phyloP scores from a whole-genome alignment of 257 asterid genomes.

The Anisodus acutangulus region DNA sequence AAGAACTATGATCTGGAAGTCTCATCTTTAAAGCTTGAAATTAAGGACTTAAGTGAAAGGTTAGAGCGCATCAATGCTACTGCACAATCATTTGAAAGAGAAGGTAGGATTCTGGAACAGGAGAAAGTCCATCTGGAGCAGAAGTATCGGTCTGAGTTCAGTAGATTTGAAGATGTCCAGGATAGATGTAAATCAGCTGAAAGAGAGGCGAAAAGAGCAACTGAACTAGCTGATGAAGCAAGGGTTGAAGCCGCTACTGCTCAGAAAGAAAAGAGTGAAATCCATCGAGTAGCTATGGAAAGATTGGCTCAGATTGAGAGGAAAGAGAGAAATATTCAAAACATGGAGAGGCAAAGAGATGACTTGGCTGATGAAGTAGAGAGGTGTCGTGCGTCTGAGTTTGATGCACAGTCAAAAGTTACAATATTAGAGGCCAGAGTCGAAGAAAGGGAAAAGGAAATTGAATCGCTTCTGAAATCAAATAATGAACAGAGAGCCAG shows the following conservation, averaged over 20 bases:
- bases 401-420: slow-evolving; percentile 70
- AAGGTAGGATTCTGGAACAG: slow-evolving; percentile 79
- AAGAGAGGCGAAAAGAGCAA: slow-evolving; percentile 79
- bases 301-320: slow-evolving; percentile 82
- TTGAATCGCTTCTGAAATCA: slow-evolving; percentile 67
- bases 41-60: slow-evolving; percentile 66
- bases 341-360: slow-evolving; percentile 65
- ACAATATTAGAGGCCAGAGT: slow-evolving; percentile 68
- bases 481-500: slow-evolving; percentile 73
- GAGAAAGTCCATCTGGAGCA: slow-evolving; percentile 82
- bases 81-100: slow-evolving; percentile 76
- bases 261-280: slow-evolving; percentile 72
- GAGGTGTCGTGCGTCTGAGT: slow-evolving; percentile 63
- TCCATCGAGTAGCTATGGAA: slow-evolving; percentile 80
- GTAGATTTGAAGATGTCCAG: slow-evolving; percentile 76
- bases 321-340: slow-evolving; percentile 70
- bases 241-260: slow-evolving; percentile 89
- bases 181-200: slow-evolving; percentile 89
- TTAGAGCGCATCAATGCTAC: slow-evolving; percentile 58
- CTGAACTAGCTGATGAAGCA: slow-evolving; percentile 87
- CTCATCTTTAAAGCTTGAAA: slow-evolving; percentile 59
- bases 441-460: slow-evolving; percentile 77
- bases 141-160: slow-evolving; percentile 66
- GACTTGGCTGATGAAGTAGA: slow-evolving; percentile 64
- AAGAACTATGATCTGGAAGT: slow-evolving; percentile 70